These are phyloP conservation scores for Colletotrichum acutatum DNA, from an alignment of 2,329 filamentous ascomycete genomes.

Conservation along the genomic window DNA sequence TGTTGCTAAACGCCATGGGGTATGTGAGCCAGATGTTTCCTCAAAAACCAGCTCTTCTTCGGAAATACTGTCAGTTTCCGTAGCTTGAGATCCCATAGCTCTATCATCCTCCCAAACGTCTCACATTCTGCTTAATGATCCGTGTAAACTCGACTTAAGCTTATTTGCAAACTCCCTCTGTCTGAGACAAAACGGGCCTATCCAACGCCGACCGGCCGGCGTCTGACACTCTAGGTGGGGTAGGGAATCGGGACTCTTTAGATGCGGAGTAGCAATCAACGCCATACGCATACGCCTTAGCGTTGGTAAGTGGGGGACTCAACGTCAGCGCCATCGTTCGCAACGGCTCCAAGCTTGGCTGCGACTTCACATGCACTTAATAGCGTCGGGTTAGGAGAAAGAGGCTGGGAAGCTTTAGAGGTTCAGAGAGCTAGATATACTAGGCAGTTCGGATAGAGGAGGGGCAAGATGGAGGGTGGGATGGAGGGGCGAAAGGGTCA, in stretches of 20 bases:
- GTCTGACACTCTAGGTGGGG: too few species aligned
- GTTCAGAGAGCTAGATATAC: not conserved
- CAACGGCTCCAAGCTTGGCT: not conserved
- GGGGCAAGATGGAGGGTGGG: not conserved
- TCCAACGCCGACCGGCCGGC: too few species aligned
- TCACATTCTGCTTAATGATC: too few species aligned
- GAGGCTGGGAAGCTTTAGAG: not conserved
- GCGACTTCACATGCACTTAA: constrained; percentile 20
- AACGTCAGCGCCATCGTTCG: not conserved
- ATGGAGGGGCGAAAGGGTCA: not conserved
- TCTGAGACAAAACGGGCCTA: too few species aligned
- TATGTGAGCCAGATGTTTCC: too few species aligned
- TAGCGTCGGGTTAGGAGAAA: not conserved
- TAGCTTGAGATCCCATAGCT: too few species aligned
- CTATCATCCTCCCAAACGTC: too few species aligned
- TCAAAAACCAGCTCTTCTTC: too few species aligned
- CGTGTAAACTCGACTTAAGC: too few species aligned
- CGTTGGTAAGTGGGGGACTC: not conserved
- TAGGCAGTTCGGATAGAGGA: not conserved
- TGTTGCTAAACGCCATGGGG: too few species aligned
- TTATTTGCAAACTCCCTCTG: too few species aligned
- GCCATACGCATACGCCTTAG: not conserved
- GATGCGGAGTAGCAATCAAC: not conserved
- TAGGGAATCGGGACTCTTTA: not conserved
- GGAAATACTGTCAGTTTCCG: too few species aligned